A percentile compares a stretch with the other conserved stretches of the same genome.
These are phyloP conservation scores for Colletotrichum sidae DNA, from an alignment of 2,329 filamentous ascomycete genomes.

Conservation along the genomic window DNA sequence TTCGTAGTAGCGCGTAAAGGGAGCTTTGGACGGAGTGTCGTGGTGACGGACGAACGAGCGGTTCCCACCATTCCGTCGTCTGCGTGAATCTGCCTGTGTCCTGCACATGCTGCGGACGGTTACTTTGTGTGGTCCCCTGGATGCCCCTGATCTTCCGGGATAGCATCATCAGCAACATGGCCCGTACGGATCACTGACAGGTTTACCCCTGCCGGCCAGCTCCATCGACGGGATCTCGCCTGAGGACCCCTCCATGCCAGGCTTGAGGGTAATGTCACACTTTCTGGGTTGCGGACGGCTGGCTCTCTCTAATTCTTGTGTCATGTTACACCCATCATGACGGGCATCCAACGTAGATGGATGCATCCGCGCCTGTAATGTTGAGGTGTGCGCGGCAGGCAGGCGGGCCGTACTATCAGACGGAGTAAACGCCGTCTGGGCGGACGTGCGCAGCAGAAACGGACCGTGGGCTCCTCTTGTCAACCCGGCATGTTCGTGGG, in stretches of 20 bases:
- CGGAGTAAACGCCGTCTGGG: constrained; percentile 12
- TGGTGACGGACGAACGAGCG: background rate
- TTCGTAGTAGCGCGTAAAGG: background rate
- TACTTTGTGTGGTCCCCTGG: background rate
- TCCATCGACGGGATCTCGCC: constrained; percentile 3
- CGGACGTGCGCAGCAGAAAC: background rate
- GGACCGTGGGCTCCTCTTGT: no score
- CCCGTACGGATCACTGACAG: constrained; percentile 14
- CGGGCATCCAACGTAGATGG: constrained; percentile 20
- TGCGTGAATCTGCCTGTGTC: background rate
- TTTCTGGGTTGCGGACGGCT: background rate
- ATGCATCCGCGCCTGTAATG: background rate
- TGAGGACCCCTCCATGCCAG: background rate
- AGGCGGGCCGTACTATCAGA: constrained; percentile 7
- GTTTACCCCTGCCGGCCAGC: constrained; percentile 20
- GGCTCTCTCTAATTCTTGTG: background rate
- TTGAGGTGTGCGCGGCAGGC: constrained; percentile 16
- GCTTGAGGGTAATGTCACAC: constrained; percentile 17
- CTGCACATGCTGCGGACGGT: background rate
- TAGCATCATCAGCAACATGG: constrained; percentile 1
- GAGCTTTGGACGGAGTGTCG: background rate
- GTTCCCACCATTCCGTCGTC: constrained; percentile 4
- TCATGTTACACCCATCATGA: constrained; percentile 21
- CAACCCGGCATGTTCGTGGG: no score
- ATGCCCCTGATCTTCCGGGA: constrained; percentile 10